Percentiles rank a stretch among this genome's conserved stretches.
Conservation (phyloP, 108 stramenopile genomes). For the Parietichytrium sp. region DNA sequence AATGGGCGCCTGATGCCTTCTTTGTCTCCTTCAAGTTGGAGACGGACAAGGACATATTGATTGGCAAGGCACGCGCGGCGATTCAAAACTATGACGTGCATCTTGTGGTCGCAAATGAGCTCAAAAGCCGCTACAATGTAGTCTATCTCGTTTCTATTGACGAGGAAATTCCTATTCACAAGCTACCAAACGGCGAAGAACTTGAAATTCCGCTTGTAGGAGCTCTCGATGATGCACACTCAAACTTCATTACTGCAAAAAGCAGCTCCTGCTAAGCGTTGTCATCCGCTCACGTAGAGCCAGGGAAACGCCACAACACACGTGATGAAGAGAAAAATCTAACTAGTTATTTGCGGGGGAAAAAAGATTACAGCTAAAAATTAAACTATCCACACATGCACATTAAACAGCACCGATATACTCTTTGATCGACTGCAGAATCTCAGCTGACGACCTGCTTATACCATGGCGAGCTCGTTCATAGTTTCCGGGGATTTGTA, state of each 20-base stretch:
- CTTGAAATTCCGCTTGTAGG: slow-evolving; percentile 21
- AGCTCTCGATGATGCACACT: slow-evolving; percentile 1
- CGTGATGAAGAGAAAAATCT: too few relatives aligned
- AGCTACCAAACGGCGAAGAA: not conserved
- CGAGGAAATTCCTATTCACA: not conserved
- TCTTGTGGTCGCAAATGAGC: slow-evolving; percentile 89
- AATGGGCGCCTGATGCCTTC: slow-evolving; percentile 87
- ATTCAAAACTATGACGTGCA: slow-evolving; percentile 84
- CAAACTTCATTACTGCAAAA: not conserved
- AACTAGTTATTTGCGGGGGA: too few relatives aligned
- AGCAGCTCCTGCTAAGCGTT: too few relatives aligned
- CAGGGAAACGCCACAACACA: too few relatives aligned
- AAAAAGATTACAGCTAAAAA: too few relatives aligned
- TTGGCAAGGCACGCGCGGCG: slow-evolving; percentile 77
- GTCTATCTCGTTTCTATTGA: slow-evolving; percentile 56
- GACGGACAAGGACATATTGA: slow-evolving; percentile 80
- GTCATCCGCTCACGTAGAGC: too few relatives aligned
- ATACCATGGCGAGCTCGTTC: too few relatives aligned
- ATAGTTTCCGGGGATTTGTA: too few relatives aligned
- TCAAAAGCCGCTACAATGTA: slow-evolving; percentile 78
- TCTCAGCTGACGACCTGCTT: too few relatives aligned
- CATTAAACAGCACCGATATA: too few relatives aligned
- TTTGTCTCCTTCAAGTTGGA: slow-evolving; percentile 96
- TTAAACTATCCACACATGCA: too few relatives aligned
- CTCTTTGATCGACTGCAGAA: too few relatives aligned